Conservation (phyloP, 768 basidiomycete species). For the Tricholoma furcatifolium region DNA sequence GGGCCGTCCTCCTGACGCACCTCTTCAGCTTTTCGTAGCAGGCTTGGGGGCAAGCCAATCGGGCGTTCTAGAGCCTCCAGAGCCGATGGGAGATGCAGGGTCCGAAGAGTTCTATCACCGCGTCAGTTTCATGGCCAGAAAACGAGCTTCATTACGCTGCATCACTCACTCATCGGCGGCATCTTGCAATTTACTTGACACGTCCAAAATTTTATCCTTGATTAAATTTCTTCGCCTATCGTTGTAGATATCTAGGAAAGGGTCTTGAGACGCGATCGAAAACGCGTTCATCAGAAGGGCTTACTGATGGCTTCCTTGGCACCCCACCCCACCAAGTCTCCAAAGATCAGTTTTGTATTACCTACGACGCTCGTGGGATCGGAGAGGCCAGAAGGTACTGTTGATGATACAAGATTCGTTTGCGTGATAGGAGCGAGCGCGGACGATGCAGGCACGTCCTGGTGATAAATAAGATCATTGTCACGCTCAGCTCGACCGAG, state of each 20-base stretch:
- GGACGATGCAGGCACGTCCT: conserved; percentile 74
- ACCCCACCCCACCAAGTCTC: conserved; percentile 81
- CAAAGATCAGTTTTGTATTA: conserved; percentile 63
- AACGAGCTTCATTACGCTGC: not conserved
- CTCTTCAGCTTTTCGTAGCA: conserved; percentile 84
- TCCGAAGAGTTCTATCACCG: conserved; percentile 55
- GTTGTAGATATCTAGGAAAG: conserved; percentile 72
- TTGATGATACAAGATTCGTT: conserved; percentile 63
- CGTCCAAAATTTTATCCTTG: conserved; percentile 61
- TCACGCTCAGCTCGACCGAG: conserved; percentile 78
- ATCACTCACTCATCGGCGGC: conserved; percentile 55
- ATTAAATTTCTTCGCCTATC: conserved; percentile 75
- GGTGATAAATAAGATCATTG: conserved; percentile 94
- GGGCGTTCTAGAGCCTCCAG: conserved; percentile 87
- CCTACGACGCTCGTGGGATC: conserved; percentile 59
- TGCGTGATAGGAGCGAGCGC: conserved; percentile 64
- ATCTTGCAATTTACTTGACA: conserved; percentile 62
- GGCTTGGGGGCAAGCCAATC: conserved; percentile 83
- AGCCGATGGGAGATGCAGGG: conserved; percentile 78
- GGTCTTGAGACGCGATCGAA: not conserved
- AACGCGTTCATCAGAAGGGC: conserved; percentile 21
- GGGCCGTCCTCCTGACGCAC: conserved; percentile 79
- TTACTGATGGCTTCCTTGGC: conserved; percentile 84
- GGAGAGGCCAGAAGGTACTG: conserved; percentile 50
- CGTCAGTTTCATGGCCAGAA: not conserved